Conservation (phyloP, 306 rosid species). For the Vicia faba region DNA sequence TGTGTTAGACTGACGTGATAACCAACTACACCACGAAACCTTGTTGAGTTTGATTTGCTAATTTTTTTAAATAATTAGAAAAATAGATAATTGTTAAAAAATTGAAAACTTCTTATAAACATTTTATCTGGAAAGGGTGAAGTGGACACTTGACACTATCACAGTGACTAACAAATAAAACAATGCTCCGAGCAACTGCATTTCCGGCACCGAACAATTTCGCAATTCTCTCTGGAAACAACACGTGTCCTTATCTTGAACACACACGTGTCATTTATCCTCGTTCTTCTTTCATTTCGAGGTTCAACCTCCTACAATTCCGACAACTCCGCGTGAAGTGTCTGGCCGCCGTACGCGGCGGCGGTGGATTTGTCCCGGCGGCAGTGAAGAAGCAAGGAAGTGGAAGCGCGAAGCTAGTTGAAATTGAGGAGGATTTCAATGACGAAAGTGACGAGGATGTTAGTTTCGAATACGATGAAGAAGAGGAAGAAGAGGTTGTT, state of each 20-base stretch:
- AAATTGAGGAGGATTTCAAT: slow-evolving; percentile 44
- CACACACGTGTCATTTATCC: slow-evolving; percentile 32
- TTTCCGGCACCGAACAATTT: slow-evolving; percentile 44
- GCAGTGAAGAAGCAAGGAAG: slow-evolving; percentile 36
- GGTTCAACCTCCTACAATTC: slow-evolving; percentile 33
- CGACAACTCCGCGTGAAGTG: slow-evolving; percentile 29
- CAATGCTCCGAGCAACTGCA: slow-evolving; percentile 47
- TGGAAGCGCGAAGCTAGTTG: slow-evolving; percentile 23
- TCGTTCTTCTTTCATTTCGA: slow-evolving; percentile 22
- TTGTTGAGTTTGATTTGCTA: fast-evolving
- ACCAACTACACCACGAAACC: slow-evolving; percentile 79
- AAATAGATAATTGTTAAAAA: background rate
- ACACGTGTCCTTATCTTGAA: slow-evolving; percentile 18
- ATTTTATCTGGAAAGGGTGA: background rate
- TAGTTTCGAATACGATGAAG: slow-evolving; percentile 18
- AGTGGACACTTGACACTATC: background rate
- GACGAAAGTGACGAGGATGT: slow-evolving; percentile 39
- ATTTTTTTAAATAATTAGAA: no score
- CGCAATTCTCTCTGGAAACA: slow-evolving; percentile 6
- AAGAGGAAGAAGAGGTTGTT: background rate
- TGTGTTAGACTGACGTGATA: slow-evolving; percentile 99
- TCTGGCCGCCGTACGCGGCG: slow-evolving; percentile 28
- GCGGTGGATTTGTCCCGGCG: slow-evolving; percentile 18
- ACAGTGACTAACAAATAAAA: background rate
- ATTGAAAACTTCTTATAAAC: background rate